Conservation (phyloP, 805 yeast genomes). For the Kuraishia floccosa region DNA sequence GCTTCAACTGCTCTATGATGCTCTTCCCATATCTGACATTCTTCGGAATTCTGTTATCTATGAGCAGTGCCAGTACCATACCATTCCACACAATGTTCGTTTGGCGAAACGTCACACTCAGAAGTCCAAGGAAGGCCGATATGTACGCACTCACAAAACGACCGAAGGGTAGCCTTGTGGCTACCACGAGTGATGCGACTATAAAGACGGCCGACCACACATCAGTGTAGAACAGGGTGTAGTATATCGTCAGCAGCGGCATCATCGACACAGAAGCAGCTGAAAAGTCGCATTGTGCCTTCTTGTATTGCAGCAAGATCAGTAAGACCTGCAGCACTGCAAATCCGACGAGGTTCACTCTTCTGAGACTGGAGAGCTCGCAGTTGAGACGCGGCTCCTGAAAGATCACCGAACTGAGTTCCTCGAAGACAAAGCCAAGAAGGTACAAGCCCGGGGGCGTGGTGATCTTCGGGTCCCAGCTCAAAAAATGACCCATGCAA, state of each 20-base stretch:
- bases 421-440: slow-evolving; percentile 26
- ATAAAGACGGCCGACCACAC: slow-evolving; percentile 80
- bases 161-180: slow-evolving; percentile 8
- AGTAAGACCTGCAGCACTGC: slow-evolving; percentile 23
- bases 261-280: slow-evolving; percentile 28
- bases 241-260: slow-evolving; percentile 68
- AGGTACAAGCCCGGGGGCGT: slow-evolving; percentile 91
- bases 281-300: slow-evolving; percentile 6
- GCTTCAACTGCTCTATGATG: slow-evolving; percentile 16
- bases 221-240: slow-evolving; percentile 81
- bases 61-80: slow-evolving; percentile 39
- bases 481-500: slow-evolving; percentile 43
- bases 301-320: slow-evolving; percentile 7
- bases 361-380: slow-evolving; percentile 30
- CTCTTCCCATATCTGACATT: slow-evolving; percentile 8
- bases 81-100: slow-evolving; percentile 86
- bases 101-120: slow-evolving; percentile 73
- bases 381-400: slow-evolving; percentile 16
- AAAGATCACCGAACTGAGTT: slow-evolving; percentile 26
- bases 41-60: slow-evolving; percentile 37
- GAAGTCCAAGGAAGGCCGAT: slow-evolving; percentile 45
- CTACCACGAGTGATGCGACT: slow-evolving; percentile 35
- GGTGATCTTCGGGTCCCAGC: slow-evolving; percentile 86
- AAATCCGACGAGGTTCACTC: slow-evolving; percentile 61
- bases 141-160: slow-evolving; percentile 14